Evolutionary conservation across 2,329 filamentous ascomycete species (phyloP), one percentile per base, ranked within the genome.

Genomic region (Xylogone sp.): DNA sequence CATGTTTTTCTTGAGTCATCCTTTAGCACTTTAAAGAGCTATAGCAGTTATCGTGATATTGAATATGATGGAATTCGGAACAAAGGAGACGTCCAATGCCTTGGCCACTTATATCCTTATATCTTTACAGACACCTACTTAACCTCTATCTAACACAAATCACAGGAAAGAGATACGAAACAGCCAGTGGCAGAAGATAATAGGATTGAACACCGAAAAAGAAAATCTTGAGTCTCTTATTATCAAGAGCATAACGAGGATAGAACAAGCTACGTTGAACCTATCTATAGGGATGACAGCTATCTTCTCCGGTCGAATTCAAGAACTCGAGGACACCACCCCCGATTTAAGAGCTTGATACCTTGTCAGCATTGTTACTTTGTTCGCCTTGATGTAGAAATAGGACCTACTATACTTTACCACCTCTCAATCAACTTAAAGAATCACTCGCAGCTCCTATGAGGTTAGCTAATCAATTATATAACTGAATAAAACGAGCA

Each of bases 201-300:
- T 57, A n/a, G 49, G 55, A 42, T 43, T 67, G 16, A 60, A 65
- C 46, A 57, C 56, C 45, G 62, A 56, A 50, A 59, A 63, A 7
- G 53, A 60, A 24, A 45, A 27, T 2, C 50, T 67, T 8, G 65
- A 67, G 48, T 24, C 39, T 12, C 54, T 48, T 1, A 67, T 67
- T 42, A 42, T 65, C 8, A 46, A 43, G 22, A 65, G 56, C 51
- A 65, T 65, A 53, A 58, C 50, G 19, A 43, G 21, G 4, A 53
- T 66, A 22, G 62, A 67, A 44, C 29, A 44, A 10, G 53, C 56
- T 12, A 59, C 58, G 16, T 43, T 52, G 21, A 62, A 58, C 21
- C 59, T 66, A 12, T 50, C 52, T 8, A 57, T 22, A n/a, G 60
- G 67, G 43, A 49, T 67, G 8, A 42, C 34, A 13, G 56, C 57